phyloP scores from a whole-genome alignment of 768 basidiomycete species.

The Mycena crocata region DNA sequence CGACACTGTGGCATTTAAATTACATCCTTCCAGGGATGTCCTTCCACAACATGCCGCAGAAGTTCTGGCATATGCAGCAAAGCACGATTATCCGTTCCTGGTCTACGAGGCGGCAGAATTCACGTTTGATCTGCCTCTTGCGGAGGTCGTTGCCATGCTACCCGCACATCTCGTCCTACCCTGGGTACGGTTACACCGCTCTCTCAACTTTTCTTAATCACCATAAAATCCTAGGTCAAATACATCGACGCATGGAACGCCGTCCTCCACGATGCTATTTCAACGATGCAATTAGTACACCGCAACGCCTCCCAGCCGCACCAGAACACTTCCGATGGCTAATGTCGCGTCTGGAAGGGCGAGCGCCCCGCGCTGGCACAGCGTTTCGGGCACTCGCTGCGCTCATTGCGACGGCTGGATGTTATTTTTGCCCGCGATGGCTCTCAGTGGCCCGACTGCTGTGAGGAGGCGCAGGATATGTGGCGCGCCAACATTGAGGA shows the following conservation, averaged over 20 bases:
- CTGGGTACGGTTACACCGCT: slow-evolving; percentile 34
- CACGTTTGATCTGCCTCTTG: slow-evolving; percentile 34
- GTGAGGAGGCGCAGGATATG: neutral
- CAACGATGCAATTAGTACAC: neutral
- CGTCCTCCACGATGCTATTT: slow-evolving; percentile 21
- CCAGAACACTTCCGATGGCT: too few relatives aligned
- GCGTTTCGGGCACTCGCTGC: slow-evolving; percentile 23
- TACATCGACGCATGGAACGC: slow-evolving; percentile 25
- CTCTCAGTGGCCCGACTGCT: slow-evolving; percentile 4
- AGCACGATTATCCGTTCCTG: slow-evolving; percentile 40
- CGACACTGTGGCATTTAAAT: too few relatives aligned
- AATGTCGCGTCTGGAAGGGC: slow-evolving; percentile 14
- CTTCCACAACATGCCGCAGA: slow-evolving; percentile 33
- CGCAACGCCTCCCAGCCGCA: neutral
- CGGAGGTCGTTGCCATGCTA: slow-evolving; percentile 32
- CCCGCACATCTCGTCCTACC: slow-evolving; percentile 37
- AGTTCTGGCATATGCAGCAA: slow-evolving; percentile 40
- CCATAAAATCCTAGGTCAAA: neutral
- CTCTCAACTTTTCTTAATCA: too few relatives aligned
- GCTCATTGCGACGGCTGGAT: slow-evolving; percentile 19
- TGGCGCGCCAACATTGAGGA: slow-evolving; percentile 22
- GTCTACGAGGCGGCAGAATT: slow-evolving; percentile 35
- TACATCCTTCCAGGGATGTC: neutral
- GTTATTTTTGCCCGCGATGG: slow-evolving; percentile 2
- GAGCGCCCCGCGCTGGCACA: slow-evolving; percentile 23